Conservation (phyloP, 2,329 filamentous ascomycete genomes). For the Cryphonectria japonica region DNA sequence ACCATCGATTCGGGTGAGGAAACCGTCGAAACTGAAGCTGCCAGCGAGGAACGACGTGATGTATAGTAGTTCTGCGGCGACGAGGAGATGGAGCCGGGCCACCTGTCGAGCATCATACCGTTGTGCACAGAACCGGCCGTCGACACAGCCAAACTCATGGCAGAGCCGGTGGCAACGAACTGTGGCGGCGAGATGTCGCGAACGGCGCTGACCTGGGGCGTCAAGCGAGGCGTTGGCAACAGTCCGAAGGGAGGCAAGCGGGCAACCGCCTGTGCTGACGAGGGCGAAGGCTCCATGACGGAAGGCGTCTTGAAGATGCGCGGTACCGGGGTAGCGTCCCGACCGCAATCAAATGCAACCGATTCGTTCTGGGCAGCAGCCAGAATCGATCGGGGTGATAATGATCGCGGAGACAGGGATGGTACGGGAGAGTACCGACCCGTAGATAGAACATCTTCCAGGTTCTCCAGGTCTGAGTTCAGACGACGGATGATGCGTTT, state of each 20-base stretch:
- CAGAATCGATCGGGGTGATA: slow-evolving; percentile 49
- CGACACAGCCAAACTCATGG: slow-evolving; percentile 65
- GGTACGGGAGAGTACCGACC: slow-evolving; percentile 23
- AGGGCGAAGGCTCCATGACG: slow-evolving; percentile 55
- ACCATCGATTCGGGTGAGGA: slow-evolving; percentile 72
- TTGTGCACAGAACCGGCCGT: slow-evolving; percentile 53
- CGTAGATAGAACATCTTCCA: slow-evolving; percentile 51
- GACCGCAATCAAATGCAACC: slow-evolving; percentile 39
- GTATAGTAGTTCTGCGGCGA: slow-evolving; percentile 57
- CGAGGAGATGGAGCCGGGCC: slow-evolving; percentile 51
- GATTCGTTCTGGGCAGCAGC: slow-evolving; percentile 46
- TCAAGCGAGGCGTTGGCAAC: slow-evolving; percentile 62
- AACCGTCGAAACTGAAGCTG: slow-evolving; percentile 64
- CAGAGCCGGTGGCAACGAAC: slow-evolving; percentile 53
- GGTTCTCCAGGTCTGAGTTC: slow-evolving; percentile 61
- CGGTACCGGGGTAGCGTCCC: slow-evolving; percentile 47
- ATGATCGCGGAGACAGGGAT: slow-evolving; percentile 26
- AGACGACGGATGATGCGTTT: slow-evolving; percentile 61
- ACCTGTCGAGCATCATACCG: slow-evolving; percentile 57
- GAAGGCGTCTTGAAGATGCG: slow-evolving; percentile 47
- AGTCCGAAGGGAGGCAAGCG: slow-evolving; percentile 58
- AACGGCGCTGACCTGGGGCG: slow-evolving; percentile 58
- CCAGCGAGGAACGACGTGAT: slow-evolving; percentile 64
- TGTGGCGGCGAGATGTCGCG: slow-evolving; percentile 62
- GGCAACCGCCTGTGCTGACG: slow-evolving; percentile 48